Conservation (phyloP, 176 grass and related monocot genomes). For the Cenchrus americanus region DNA sequence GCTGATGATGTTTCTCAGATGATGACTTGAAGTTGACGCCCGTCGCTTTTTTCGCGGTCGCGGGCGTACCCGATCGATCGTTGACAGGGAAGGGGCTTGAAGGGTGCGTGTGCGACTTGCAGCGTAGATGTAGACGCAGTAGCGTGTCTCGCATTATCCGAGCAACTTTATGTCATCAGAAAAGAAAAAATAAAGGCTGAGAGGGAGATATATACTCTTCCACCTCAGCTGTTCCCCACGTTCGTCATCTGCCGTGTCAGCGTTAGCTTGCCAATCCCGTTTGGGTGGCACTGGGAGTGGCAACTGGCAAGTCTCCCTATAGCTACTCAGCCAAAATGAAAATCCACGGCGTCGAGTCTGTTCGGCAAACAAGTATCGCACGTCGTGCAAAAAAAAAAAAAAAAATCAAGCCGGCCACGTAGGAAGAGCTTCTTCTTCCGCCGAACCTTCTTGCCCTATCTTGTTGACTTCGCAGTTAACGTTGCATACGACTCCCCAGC, state of each 20-base stretch:
- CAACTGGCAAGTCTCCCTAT: not conserved
- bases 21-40: not conserved
- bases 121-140: not conserved
- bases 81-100: not conserved
- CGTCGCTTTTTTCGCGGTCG: not conserved
- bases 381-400: constrained; percentile 32
- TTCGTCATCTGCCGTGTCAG: constrained; percentile 23
- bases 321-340: not conserved
- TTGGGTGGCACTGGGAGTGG: constrained; percentile 37
- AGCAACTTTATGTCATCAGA: too few relatives aligned
- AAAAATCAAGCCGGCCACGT: not conserved
- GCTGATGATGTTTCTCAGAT: not conserved
- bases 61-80: not conserved
- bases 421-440: not conserved
- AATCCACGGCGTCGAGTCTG: not conserved
- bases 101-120: constrained; percentile 10
- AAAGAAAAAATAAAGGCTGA: not conserved
- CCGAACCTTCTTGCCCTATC: constrained; percentile 20
- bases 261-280: constrained; percentile 32
- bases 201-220: not conserved
- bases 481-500: too few relatives aligned
- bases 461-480: not conserved
- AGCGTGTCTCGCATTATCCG: constrained; percentile 17
- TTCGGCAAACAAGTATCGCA: not conserved
- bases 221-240: constrained; percentile 20